Conservation (phyloP, 805 yeast genomes). For the Tetrapisispora fleetii region DNA sequence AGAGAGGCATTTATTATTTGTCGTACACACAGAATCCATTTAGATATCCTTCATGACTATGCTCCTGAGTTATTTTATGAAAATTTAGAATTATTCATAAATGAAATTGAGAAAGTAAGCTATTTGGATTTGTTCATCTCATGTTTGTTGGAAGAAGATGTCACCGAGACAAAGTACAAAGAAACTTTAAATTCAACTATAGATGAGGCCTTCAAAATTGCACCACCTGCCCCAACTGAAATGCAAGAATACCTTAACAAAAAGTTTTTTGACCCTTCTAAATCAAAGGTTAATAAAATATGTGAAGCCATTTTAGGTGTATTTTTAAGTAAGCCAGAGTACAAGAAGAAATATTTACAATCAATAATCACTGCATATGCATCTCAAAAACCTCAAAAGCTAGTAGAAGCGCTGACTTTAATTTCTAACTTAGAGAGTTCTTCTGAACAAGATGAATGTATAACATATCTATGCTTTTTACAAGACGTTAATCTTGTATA, state of each 20-base stretch:
- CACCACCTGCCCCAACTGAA: slow-evolving; percentile 27
- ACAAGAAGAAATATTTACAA: slow-evolving; percentile 53
- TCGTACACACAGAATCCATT: slow-evolving; percentile 82
- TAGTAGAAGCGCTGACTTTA: slow-evolving; percentile 59
- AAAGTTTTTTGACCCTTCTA: slow-evolving; percentile 30
- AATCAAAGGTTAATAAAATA: slow-evolving; percentile 62
- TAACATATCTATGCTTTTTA: slow-evolving; percentile 80
- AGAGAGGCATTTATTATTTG: slow-evolving; percentile 72
- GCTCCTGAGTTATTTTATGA: slow-evolving; percentile 57
- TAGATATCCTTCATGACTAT: slow-evolving; percentile 84
- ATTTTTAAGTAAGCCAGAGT: slow-evolving; percentile 38
- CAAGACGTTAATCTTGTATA: slow-evolving; percentile 82
- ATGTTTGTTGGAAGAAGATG: slow-evolving; percentile 79
- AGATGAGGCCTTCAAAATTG: slow-evolving; percentile 21
- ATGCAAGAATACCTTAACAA: slow-evolving; percentile 36
- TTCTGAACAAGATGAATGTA: slow-evolving; percentile 48
- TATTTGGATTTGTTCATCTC: slow-evolving; percentile 81
- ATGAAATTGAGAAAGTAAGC: slow-evolving; percentile 61
- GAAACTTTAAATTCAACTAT: slow-evolving; percentile 45
- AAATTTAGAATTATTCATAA: slow-evolving; percentile 57
- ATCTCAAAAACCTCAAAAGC: slow-evolving; percentile 80
- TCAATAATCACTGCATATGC: slow-evolving; percentile 86
- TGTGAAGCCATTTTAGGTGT: slow-evolving; percentile 62
- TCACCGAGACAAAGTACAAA: slow-evolving; percentile 65
- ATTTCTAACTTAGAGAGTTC: slow-evolving; percentile 44